Base-by-base conservation (phyloP, 2,329 filamentous ascomycete genomes). In the Alternaria tenuissima region DNA sequence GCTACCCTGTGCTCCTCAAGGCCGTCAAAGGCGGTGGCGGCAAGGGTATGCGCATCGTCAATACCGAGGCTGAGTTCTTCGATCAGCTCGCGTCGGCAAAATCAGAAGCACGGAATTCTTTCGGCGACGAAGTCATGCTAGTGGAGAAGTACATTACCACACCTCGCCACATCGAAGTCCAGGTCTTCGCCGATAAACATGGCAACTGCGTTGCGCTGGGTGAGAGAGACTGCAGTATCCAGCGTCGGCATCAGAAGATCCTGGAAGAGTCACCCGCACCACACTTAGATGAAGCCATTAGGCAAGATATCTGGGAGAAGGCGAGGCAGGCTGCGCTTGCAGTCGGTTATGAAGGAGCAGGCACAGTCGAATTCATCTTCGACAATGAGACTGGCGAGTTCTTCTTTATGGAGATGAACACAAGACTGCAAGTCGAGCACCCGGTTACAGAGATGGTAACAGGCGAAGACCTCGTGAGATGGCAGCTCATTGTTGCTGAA, bases 341-440 rank as follows among this genome's bases (percentile, higher is more conserved):
- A 3, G 88, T 89, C 4, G 84, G 84, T 6, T 90, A 90, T 63
- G 87, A 89, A 74, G 88, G 88, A 30, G 88, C 88, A 5, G 88
- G 88, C 5, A 90, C 88, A 0, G 88, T 90, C 0, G 88, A 90
- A 65, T 90, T 90, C 74, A 89, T 90, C 65, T 89, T 90, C 69
- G 88, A 90, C 76, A 89, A 89, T 63, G 88, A 89, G 55, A 84
- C 82, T 4, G 86, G 86, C 38, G 81, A 88, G 43, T 89, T 89
- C 78, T 90, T 88, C 78, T 89, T 90, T 79, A 89, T 89, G 88
- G 88, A 90, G 69, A 90, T 89, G 87, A 89, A 89, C 74, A 89
- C 95, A 0, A 86, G 95, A 52, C 83, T 99, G 20, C 95, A 99
- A 79, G 95, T 99, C 51, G 95, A 99, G 81, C 95, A 99, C 73